A percentile compares a stretch with the other conserved stretches of the same genome.
Conservation (phyloP, 495 filamentous ascomycete genomes). For the Recurvomyces mirabilis region DNA sequence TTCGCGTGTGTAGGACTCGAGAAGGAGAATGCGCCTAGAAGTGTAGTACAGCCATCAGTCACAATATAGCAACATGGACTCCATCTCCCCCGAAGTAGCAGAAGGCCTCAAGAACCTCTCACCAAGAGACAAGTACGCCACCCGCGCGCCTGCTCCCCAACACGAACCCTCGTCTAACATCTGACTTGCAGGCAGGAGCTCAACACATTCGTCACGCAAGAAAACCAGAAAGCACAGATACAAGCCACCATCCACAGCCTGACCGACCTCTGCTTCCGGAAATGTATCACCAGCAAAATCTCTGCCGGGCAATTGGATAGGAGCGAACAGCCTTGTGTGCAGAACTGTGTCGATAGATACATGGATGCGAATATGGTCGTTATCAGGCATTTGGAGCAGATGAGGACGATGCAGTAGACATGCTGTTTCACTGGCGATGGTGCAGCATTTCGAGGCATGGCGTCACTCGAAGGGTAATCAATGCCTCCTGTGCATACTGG, state of each 20-base stretch:
- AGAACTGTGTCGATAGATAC: constrained; percentile 89
- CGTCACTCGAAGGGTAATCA: no score
- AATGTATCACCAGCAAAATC: constrained; percentile 67
- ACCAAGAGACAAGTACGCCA: constrained; percentile 3
- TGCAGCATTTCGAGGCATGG: neutral
- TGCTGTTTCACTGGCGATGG: no score
- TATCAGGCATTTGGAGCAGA: constrained; percentile 61
- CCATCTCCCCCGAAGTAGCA: neutral
- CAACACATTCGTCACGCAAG: constrained; percentile 65
- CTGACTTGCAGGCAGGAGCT: constrained; percentile 61
- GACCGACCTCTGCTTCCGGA: constrained; percentile 80
- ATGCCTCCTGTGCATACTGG: no score
- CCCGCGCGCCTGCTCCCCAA: neutral
- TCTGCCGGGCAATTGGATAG: constrained; percentile 55
- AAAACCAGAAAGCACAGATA: constrained; percentile 31
- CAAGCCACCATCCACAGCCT: constrained; percentile 58
- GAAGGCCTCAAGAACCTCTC: constrained; percentile 2
- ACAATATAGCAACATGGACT: no score
- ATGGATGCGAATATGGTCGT: constrained; percentile 76
- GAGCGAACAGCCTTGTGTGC: constrained; percentile 65
- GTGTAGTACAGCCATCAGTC: neutral
- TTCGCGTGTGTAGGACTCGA: no score
- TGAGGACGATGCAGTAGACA: neutral
- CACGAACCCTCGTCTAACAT: neutral
- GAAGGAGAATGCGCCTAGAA: no score